Conservation (phyloP, 2,329 filamentous ascomycete genomes). For the Penicillium sclerotigenum region DNA sequence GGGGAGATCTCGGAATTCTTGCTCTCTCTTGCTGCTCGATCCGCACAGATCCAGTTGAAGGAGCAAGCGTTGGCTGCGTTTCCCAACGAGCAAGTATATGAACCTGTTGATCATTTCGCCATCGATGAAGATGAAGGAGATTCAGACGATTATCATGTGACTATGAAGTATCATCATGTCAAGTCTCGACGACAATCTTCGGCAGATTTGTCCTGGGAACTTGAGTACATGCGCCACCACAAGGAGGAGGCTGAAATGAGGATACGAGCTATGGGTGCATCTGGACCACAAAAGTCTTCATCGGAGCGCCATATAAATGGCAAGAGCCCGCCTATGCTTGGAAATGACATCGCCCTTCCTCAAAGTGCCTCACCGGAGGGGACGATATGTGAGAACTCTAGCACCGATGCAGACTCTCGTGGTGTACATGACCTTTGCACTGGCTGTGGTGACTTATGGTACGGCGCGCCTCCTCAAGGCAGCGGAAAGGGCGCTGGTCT, state of each 20-base stretch:
- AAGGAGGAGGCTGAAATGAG: constrained; percentile 60
- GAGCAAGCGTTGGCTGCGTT: constrained; percentile 56
- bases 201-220: constrained; percentile 62
- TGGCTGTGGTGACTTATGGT: constrained; percentile 67
- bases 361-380: constrained; percentile 78
- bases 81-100: constrained; percentile 48
- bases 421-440: constrained; percentile 50
- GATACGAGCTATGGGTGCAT: constrained; percentile 34
- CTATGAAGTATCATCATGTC: constrained; percentile 26
- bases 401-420: constrained; percentile 54
- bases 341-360: constrained; percentile 74
- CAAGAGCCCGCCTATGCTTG: constrained; percentile 80
- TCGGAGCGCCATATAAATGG: constrained; percentile 57
- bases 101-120: constrained; percentile 48
- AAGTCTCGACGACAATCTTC: constrained; percentile 45
- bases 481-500: constrained; percentile 39
- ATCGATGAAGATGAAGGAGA: constrained; percentile 42
- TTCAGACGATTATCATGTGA: constrained; percentile 28
- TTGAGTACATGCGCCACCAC: constrained; percentile 77
- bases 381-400: constrained; percentile 78
- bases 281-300: constrained; percentile 28
- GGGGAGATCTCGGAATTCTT: constrained; percentile 73
- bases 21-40: constrained; percentile 72
- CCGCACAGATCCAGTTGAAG: constrained; percentile 74
- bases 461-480: constrained; percentile 60